Evolutionary conservation across 2,329 filamentous ascomycete genomes (phyloP).

Genomic region (Scedosporium minutisporum): DNA sequence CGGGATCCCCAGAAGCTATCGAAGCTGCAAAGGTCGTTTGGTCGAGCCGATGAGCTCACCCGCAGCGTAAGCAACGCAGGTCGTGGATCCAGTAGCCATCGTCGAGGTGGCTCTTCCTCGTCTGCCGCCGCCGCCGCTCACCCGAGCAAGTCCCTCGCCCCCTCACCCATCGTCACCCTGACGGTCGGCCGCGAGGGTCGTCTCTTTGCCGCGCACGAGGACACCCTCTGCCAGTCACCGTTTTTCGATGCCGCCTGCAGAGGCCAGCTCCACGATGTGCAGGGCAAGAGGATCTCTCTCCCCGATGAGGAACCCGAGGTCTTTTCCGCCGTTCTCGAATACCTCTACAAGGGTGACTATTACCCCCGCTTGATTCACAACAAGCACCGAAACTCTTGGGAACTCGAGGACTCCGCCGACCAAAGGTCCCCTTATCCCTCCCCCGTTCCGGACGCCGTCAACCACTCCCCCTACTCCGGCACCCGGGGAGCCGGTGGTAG

Average conservation of each 20-base stretch:
- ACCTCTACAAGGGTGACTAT: constrained; percentile 90
- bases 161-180: constrained; percentile 66
- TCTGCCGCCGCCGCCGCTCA: not conserved
- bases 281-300: constrained; percentile 61
- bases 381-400: constrained; percentile 78
- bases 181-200: constrained; percentile 73
- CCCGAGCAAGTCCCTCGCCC: not conserved
- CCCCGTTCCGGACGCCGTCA: not conserved
- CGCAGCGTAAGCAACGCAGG: not conserved
- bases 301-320: constrained; percentile 83
- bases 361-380: constrained; percentile 78
- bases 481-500: not conserved
- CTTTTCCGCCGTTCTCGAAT: constrained; percentile 84
- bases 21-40: constrained; percentile 77
- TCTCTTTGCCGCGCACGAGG: constrained; percentile 86
- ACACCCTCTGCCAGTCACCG: constrained; percentile 67
- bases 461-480: not conserved
- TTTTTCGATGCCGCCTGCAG: constrained; percentile 48
- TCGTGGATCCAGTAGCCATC: constrained; percentile 10
- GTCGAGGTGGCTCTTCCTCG: not conserved
- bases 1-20: constrained; percentile 70
- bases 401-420: constrained; percentile 52
- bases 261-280: not conserved
- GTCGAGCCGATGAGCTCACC: constrained; percentile 20
- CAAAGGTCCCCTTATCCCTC: constrained; percentile 9